phyloP scores from a whole-genome alignment of 768 basidiomycete genomes.

The Termitomyces sp. region DNA sequence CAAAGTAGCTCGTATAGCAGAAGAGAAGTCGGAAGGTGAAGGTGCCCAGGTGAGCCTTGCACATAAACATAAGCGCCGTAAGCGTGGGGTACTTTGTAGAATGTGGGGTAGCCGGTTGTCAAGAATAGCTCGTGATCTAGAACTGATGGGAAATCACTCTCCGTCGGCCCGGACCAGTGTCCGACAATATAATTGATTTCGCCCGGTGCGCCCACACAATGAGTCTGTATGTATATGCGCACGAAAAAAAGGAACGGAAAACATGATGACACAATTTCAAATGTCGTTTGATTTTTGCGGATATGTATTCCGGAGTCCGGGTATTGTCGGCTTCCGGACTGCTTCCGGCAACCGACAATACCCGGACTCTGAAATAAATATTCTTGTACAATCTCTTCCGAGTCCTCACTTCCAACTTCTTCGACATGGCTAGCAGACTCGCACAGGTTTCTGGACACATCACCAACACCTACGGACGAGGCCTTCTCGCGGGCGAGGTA shows the following conservation, averaged over 20 bases:
- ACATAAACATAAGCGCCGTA: neutral
- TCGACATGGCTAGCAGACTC: conserved; percentile 51
- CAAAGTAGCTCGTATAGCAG: neutral
- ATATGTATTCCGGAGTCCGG: conserved; percentile 6
- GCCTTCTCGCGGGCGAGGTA: conserved; percentile 71
- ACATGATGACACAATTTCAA: too few relatives aligned
- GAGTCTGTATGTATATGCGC: neutral
- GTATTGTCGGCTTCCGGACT: conserved; percentile 6
- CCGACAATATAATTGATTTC: neutral
- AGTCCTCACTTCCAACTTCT: neutral
- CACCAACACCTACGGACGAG: conserved; percentile 46
- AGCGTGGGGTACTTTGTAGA: too few relatives aligned
- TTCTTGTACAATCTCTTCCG: neutral
- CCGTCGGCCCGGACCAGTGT: neutral
- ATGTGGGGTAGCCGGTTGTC: neutral
- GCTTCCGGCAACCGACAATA: conserved; percentile 6
- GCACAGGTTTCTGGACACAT: conserved; percentile 71
- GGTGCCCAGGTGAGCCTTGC: neutral
- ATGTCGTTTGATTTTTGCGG: conserved; percentile 3
- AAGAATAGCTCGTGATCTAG: too few relatives aligned
- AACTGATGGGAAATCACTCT: neutral
- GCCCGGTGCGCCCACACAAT: neutral
- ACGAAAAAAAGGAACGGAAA: neutral
- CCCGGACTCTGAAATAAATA: conserved; percentile 7
- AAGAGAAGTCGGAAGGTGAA: neutral